Conservation (phyloP, 2,329 filamentous ascomycete species). For the Hypomyces rosellus region DNA sequence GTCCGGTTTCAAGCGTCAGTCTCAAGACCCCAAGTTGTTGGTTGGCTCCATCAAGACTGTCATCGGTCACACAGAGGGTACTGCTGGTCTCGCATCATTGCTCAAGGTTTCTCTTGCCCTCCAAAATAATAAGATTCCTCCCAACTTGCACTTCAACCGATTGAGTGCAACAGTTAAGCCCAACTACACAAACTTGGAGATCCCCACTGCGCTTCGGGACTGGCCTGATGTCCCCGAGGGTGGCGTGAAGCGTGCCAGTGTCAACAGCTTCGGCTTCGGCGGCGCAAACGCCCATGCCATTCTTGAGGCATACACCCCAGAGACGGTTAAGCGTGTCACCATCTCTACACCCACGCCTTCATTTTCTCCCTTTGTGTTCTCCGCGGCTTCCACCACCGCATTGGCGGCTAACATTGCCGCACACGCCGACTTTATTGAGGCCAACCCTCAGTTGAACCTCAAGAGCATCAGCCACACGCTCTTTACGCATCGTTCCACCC, state of each 20-base stretch:
- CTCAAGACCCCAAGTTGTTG: background rate
- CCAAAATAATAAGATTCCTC: conserved; percentile 13
- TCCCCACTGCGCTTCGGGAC: conserved; percentile 15
- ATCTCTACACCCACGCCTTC: background rate
- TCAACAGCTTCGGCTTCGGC: conserved; percentile 35
- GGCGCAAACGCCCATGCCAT: conserved; percentile 39
- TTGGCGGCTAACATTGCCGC: background rate
- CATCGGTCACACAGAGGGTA: conserved; percentile 17
- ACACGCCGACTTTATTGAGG: background rate
- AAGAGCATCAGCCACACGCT: background rate
- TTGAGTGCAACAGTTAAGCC: background rate
- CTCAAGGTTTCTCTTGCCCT: conserved; percentile 10
- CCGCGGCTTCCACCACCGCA: conserved; percentile 1
- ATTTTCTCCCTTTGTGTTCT: conserved; percentile 8
- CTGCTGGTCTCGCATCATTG: conserved; percentile 12
- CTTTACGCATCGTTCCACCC: background rate
- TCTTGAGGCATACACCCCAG: conserved; percentile 19
- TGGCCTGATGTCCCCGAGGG: conserved; percentile 16
- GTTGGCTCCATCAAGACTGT: conserved; percentile 12
- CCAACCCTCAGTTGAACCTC: background rate
- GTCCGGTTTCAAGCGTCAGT: background rate
- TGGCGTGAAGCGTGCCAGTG: conserved; percentile 14
- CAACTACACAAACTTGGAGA: conserved; percentile 13
- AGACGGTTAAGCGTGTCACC: background rate
- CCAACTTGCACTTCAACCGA: conserved; percentile 19